Evolutionary conservation across 1,139 yeast species (phyloP).

Genomic region (Candida pseudoviswanathii): DNA sequence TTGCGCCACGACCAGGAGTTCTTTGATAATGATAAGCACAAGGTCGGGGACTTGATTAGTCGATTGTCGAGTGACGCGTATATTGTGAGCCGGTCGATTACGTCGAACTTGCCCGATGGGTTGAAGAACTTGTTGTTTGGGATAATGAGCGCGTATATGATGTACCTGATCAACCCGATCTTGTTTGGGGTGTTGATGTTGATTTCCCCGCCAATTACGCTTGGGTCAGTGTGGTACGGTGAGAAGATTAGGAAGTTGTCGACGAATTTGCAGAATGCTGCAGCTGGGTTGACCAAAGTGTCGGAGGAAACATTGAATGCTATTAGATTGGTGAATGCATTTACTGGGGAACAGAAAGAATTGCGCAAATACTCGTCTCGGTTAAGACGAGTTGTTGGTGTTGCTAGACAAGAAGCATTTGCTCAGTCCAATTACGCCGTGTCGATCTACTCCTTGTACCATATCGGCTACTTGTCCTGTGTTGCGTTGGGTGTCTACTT

Average conservation of each 20-base stretch:
- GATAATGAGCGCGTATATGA: constrained; percentile 48
- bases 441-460: constrained; percentile 47
- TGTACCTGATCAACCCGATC: constrained; percentile 48
- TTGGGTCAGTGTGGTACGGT: constrained; percentile 54
- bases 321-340: constrained; percentile 47
- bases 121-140: constrained; percentile 50
- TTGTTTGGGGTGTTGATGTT: constrained; percentile 52
- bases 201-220: constrained; percentile 55
- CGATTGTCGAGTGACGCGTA: constrained; percentile 57
- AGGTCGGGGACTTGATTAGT: constrained; percentile 58
- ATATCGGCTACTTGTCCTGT: constrained; percentile 48
- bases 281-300: constrained; percentile 50
- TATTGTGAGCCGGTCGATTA: constrained; percentile 50
- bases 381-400: constrained; percentile 43
- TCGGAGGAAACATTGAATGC: constrained; percentile 50
- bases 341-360: constrained; percentile 49
- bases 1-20: constrained; percentile 54
- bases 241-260: constrained; percentile 48
- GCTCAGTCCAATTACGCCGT: constrained; percentile 52
- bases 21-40: constrained; percentile 54
- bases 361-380: constrained; percentile 42
- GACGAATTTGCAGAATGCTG: constrained; percentile 47
- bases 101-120: constrained; percentile 51
- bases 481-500: constrained; percentile 48
- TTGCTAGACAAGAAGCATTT: constrained; percentile 49